Evolutionary conservation across 192 early-diverging fungal genomes (phyloP).

Genomic region (Ambispora gerdemannii): DNA sequence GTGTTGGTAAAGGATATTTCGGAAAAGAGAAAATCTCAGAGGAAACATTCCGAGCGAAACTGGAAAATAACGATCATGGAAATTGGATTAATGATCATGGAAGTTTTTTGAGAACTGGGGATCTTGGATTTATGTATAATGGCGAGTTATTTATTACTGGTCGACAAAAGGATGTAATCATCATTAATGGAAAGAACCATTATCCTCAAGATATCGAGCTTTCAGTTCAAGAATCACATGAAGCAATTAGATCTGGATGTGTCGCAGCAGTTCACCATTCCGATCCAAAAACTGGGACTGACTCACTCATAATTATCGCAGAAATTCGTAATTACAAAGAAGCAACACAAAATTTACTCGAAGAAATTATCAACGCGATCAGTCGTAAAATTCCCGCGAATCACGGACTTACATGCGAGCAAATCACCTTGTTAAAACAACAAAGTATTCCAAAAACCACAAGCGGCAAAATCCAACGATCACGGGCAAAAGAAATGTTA

Average conservation of each 20-base stretch:
- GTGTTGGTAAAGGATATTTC: slow-evolving; percentile 22
- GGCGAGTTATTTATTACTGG: slow-evolving; percentile 20
- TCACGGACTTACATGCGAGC: not conserved
- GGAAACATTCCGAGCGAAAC: slow-evolving; percentile 10
- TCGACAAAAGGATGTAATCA: slow-evolving; percentile 17
- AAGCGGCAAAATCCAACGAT: slow-evolving; percentile 18
- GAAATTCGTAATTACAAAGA: slow-evolving; percentile 2
- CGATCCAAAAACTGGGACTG: slow-evolving; percentile 8
- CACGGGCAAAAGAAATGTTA: not conserved
- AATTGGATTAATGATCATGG: slow-evolving; percentile 18
- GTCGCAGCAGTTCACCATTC: slow-evolving; percentile 21
- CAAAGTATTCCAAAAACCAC: slow-evolving; percentile 24
- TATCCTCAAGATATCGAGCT: slow-evolving; percentile 26
- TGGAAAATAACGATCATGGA: slow-evolving; percentile 1
- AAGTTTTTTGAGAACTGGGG: slow-evolving; percentile 19
- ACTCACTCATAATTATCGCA: not conserved
- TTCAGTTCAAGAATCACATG: slow-evolving; percentile 15
- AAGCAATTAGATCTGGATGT: slow-evolving; percentile 17
- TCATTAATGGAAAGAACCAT: slow-evolving; percentile 26
- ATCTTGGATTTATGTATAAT: slow-evolving; percentile 25
- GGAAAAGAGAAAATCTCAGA: slow-evolving; percentile 4
- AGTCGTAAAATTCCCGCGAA: slow-evolving; percentile 5
- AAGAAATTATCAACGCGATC: slow-evolving; percentile 6
- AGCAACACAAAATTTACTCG: not conserved
- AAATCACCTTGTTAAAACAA: not conserved